Evolutionary conservation across 352 stramenopile genomes (phyloP), one percentile per base, ranked within the genome.

Genomic region (Pythium aristosporum): DNA sequence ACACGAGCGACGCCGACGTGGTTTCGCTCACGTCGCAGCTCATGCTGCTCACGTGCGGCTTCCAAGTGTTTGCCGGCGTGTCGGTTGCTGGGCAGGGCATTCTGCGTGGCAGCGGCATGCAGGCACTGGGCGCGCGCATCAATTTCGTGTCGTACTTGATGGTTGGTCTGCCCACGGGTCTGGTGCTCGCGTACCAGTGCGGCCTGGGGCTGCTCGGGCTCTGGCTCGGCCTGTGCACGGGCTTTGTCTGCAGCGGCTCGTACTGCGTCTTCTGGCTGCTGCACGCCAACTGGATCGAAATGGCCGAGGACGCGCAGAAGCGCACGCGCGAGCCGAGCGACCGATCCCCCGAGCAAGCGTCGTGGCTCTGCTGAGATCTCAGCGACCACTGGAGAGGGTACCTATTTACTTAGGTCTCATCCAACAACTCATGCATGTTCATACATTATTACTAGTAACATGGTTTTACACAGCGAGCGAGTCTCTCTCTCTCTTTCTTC

Each of bases 71-170:
- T 48, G 85, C 90, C 36, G 85, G 83, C 2, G 72, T 96, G 16
- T 81, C 91, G 37, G 65, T 69, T 2, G 78, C 82, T 1, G 74
- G 80, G 5, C 87, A 96, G 57, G 89, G 88, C 28, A 83, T 95
- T 37, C 83, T 97, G 46, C 82, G 87, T 15, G 89, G 82, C 11
- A 87, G 77, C 47, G 89, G 89, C 4, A 75, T 89, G 50, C 89
- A 97, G 58, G 62, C 77, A n/a, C 76, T 96, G 11, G 84, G 84
- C 20, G 89, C 89, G 10, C 77, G 77, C 15, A 77, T 92, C 63
- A 97, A 96, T 57, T 96, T 97, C 39, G 74, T 94, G 15, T 80
- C 79, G 52, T 97, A 94, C 72, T 81, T 96, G 36, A 54, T 82
- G 21, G 62, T 96, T 21, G 87, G 85, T 41, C 74, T 97, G n/a